A percentile compares a stretch with the other conserved stretches of the same genome.
phyloP scores from a whole-genome alignment of 768 basidiomycete genomes.

The Lactifluus echinatus region DNA sequence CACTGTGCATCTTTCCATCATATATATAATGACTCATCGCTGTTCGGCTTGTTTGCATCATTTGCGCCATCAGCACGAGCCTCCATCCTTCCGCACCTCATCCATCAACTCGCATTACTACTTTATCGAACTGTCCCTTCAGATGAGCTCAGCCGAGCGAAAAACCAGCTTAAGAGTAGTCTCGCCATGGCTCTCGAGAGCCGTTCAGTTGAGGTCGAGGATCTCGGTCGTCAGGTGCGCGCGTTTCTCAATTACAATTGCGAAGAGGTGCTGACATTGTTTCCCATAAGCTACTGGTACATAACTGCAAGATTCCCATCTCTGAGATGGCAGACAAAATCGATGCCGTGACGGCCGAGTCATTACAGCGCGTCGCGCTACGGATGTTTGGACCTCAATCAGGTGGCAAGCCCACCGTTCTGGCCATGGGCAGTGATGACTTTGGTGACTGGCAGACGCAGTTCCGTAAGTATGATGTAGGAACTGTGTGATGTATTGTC shows the following conservation, averaged over 20 bases:
- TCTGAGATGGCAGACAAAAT: constrained; percentile 87
- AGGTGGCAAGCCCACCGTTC: constrained; percentile 63
- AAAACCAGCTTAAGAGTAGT: constrained; percentile 90
- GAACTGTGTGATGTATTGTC: constrained; percentile 12
- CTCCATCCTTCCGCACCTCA: constrained; percentile 75
- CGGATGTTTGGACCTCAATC: constrained; percentile 63
- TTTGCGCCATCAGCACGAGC: constrained; percentile 53
- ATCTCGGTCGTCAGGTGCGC: constrained; percentile 80
- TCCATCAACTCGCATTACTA: constrained; percentile 79
- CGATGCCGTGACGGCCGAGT: constrained; percentile 60
- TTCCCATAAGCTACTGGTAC: constrained; percentile 60
- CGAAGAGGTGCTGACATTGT: neutral
- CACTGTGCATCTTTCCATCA: constrained; percentile 97
- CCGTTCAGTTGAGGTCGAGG: constrained; percentile 74
- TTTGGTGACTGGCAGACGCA: constrained; percentile 55
- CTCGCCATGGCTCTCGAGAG: constrained; percentile 95
- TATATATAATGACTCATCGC: constrained; percentile 88
- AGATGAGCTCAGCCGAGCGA: constrained; percentile 73
- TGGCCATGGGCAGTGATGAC: constrained; percentile 78
- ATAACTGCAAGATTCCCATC: constrained; percentile 77
- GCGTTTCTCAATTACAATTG: neutral
- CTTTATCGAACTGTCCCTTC: constrained; percentile 59
- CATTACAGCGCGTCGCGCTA: constrained; percentile 66
- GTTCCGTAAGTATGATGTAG: constrained; percentile 65
- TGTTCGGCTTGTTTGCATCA: constrained; percentile 87